These are phyloP conservation scores for Eucommia ulmoides DNA, from an alignment of 257 asterid species.

Conservation along the genomic window DNA sequence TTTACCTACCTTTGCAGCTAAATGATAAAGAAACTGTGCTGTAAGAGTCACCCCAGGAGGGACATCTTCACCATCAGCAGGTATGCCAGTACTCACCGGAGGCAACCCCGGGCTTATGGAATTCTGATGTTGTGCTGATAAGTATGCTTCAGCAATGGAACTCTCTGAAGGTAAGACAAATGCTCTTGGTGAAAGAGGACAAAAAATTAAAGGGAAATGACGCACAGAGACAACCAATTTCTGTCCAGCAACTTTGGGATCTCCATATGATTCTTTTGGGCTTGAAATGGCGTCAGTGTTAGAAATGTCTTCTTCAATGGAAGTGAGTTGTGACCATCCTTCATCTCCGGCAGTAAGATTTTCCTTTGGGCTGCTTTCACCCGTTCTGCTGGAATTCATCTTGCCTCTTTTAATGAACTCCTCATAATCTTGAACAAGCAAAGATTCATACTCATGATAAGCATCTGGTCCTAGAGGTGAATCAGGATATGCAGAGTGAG, in stretches of 20 bases:
- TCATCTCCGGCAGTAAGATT: slow-evolving; percentile 37
- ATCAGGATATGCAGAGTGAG: slow-evolving; percentile 90
- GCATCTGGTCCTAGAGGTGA: slow-evolving; percentile 99
- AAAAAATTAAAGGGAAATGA: slow-evolving; percentile 81
- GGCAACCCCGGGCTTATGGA: slow-evolving; percentile 91
- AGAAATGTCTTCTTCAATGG: slow-evolving; percentile 35
- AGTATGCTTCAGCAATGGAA: slow-evolving; percentile 71
- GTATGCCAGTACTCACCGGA: slow-evolving; percentile 60
- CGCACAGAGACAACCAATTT: slow-evolving; percentile 59
- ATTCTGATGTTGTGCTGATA: slow-evolving; percentile 61
- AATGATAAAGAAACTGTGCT: slow-evolving; percentile 87
- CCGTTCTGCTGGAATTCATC: slow-evolving; percentile 19
- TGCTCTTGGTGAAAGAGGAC: slow-evolving; percentile 84
- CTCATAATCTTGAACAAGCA: slow-evolving; percentile 85
- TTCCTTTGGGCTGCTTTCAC: slow-evolving; percentile 19
- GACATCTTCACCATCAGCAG: slow-evolving; percentile 58
- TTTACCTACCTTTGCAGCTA: slow-evolving; percentile 64
- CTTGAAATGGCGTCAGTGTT: slow-evolving; percentile 24
- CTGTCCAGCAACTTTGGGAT: slow-evolving; percentile 35
- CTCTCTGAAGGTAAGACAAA: slow-evolving; percentile 99
- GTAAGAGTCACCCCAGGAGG: slow-evolving; percentile 82
- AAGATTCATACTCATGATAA: slow-evolving; percentile 68
- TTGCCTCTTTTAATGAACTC: slow-evolving; percentile 56
- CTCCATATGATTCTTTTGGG: slow-evolving; percentile 19
- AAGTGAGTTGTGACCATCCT: slow-evolving; percentile 65